phyloP scores from a whole-genome alignment of 2,329 filamentous ascomycete genomes.

The Talaromyces atroroseus region DNA sequence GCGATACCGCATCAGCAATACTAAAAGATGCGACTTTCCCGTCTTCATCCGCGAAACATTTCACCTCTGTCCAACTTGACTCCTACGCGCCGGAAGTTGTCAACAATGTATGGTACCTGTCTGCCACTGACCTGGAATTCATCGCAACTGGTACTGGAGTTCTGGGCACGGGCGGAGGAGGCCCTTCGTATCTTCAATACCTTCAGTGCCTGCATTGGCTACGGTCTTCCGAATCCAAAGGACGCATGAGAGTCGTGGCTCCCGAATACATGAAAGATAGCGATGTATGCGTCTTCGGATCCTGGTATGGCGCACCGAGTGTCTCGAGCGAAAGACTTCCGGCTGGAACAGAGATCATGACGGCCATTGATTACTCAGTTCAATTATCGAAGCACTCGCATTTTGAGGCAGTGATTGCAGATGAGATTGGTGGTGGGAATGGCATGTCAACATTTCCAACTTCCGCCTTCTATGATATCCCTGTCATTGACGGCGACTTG shows the following conservation, averaged over 20 bases:
- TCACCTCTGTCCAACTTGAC: conserved; percentile 22
- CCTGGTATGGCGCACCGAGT: conserved; percentile 38
- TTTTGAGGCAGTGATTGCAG: conserved; percentile 31
- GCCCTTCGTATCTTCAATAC: conserved; percentile 41
- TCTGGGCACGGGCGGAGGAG: conserved; percentile 37
- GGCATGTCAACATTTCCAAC: conserved; percentile 29
- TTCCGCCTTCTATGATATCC: conserved; percentile 24
- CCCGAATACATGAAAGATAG: conserved; percentile 27
- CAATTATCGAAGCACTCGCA: conserved; percentile 26
- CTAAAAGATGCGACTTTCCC: not conserved
- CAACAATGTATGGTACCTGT: conserved; percentile 32
- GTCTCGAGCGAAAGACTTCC: conserved; percentile 25
- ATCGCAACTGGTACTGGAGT: conserved; percentile 35
- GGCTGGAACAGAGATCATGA: conserved; percentile 21
- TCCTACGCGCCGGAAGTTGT: conserved; percentile 29
- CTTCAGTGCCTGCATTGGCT: conserved; percentile 40
- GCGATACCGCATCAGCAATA: not conserved
- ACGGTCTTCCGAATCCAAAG: conserved; percentile 23
- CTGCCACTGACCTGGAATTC: conserved; percentile 32
- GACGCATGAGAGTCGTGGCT: conserved; percentile 16
- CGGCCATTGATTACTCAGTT: conserved; percentile 30
- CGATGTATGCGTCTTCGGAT: conserved; percentile 37
- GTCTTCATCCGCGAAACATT: conserved; percentile 19
- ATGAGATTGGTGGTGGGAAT: conserved; percentile 35
- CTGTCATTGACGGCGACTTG: conserved; percentile 44